phyloP scores from a whole-genome alignment of 2,329 filamentous ascomycete genomes.

The Fusarium stilboides region DNA sequence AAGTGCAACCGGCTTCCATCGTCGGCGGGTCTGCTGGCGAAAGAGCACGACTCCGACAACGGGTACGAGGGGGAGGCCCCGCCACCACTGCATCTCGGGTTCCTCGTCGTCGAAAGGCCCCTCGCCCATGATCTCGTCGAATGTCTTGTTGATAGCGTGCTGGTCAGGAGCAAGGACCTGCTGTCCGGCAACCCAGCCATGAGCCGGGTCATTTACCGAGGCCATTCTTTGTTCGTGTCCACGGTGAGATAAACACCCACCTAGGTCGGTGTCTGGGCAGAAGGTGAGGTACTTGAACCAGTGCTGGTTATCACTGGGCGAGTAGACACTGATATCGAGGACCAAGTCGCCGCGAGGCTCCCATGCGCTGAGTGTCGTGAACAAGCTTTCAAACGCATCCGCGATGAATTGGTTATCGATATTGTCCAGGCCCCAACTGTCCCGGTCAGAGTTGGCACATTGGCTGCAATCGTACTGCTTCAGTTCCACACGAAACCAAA shows the following conservation, averaged over 20 bases:
- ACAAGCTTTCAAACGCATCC: constrained; percentile 51
- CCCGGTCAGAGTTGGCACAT: constrained; percentile 26
- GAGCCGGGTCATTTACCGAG: constrained; percentile 46
- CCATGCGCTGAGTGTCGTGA: constrained; percentile 53
- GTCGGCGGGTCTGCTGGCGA: constrained; percentile 56
- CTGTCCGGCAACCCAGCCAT: constrained; percentile 52
- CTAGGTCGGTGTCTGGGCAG: constrained; percentile 33
- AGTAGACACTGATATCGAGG: constrained; percentile 58
- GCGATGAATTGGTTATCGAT: constrained; percentile 48
- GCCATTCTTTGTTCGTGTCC: constrained; percentile 31
- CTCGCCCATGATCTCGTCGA: constrained; percentile 52
- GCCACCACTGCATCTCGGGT: constrained; percentile 54
- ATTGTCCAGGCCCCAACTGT: constrained; percentile 39
- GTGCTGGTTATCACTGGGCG: constrained; percentile 55
- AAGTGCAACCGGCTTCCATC: constrained; percentile 54
- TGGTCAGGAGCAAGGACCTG: constrained; percentile 36
- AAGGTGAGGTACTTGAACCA: constrained; percentile 55
- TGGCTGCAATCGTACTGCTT: constrained; percentile 44
- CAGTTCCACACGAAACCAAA: constrained; percentile 53
- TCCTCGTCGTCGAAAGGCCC: constrained; percentile 49
- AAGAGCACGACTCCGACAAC: constrained; percentile 54
- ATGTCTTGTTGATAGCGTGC: constrained; percentile 39
- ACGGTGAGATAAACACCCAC: constrained; percentile 22
- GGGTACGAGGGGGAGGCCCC: constrained; percentile 53
- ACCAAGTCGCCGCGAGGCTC: constrained; percentile 52